Evolutionary conservation across 2,329 filamentous ascomycete genomes (phyloP), one percentile per base, ranked within the genome.

Genomic region (Scopulariopsis brevicaulis): DNA sequence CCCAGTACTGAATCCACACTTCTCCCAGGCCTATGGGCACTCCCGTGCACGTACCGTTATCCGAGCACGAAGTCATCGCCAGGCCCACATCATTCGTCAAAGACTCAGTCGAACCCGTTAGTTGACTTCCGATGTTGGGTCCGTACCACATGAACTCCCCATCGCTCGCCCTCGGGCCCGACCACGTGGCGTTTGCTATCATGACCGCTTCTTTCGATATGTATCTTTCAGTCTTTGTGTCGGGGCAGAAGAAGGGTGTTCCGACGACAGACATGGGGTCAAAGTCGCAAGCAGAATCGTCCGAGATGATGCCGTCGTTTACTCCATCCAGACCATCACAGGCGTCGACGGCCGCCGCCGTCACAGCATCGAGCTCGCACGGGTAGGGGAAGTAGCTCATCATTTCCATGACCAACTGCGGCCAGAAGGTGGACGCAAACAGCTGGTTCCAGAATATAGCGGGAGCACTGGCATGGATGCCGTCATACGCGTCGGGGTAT

Each of bases 401-500:
- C 46, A 57, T 18, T 7, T 53, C 50, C 62, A 68, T 68, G 5
- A 67, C 68, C 5, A 62, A 14, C 1, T 61, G 59, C 0, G 64
- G 65, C 64, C 64, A 67, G 3, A 57, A 54, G 20, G 59, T 59
- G 0, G 59, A 59, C 2, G 57, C 48, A 12, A 64, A 18, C 5
- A 64, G 59, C 8, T 59, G 55, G 70, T 53, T 68, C 71, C 63
- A 81, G 50, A 70, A 64, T 5, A 74, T 60, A 8, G 75, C 79
- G 1, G 75, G 73, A 1, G 69, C 69, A 0, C 71, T 73, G 1
- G 78, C 79, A 0, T 80, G 64, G 15, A 82, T 74, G 2, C 80
- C 80, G 53, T 83, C 76, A 50, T 80, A 82, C 40, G 77, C 75
- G 1, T 76, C 70, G 0, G 80, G 79, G 60, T 76, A 81, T 10